Evolutionary conservation across 75 land plant genomes (phyloP).

Genomic region (Picea glauca): DNA sequence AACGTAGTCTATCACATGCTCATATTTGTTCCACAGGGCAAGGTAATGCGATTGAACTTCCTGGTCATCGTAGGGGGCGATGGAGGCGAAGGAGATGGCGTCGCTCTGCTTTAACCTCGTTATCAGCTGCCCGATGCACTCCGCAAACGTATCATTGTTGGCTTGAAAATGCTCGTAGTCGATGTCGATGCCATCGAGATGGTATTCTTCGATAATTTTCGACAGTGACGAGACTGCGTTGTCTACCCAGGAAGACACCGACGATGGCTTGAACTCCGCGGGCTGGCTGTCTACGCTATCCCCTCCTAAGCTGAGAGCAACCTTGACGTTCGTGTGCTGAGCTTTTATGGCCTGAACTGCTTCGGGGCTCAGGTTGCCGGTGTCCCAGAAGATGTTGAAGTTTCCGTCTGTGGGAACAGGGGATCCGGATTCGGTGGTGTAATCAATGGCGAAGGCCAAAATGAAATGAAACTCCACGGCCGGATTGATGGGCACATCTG

Average conservation of each 20-base stretch:
- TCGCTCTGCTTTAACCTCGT: slow-evolving; percentile 13
- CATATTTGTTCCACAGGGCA: slow-evolving; percentile 14
- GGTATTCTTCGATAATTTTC: slow-evolving; percentile 19
- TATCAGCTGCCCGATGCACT: slow-evolving; percentile 30
- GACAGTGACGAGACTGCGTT: slow-evolving; percentile 53
- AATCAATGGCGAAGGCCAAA: slow-evolving; percentile 33
- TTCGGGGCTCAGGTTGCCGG: slow-evolving; percentile 16
- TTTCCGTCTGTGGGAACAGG: slow-evolving; percentile 20
- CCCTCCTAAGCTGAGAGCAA: slow-evolving; percentile 36
- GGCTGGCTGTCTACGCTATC: slow-evolving; percentile 12
- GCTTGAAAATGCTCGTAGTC: slow-evolving; percentile 34
- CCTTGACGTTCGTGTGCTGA: slow-evolving; percentile 27
- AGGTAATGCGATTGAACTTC: slow-evolving; percentile 15
- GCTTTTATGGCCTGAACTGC: slow-evolving; percentile 26
- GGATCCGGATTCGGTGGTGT: background rate
- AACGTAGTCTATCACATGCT: slow-evolving; percentile 19
- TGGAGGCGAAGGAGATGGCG: slow-evolving; percentile 20
- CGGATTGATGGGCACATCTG: slow-evolving; percentile 22
- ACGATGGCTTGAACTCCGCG: slow-evolving; percentile 26
- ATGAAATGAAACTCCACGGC: slow-evolving; percentile 18
- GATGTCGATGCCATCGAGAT: slow-evolving; percentile 38
- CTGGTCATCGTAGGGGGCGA: slow-evolving; percentile 15
- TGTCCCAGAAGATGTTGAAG: slow-evolving; percentile 30
- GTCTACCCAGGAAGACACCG: slow-evolving; percentile 33
- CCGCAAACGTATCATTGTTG: slow-evolving; percentile 15